phyloP scores from a whole-genome alignment of 2,329 filamentous ascomycete genomes.

The Talaromyces sp. region DNA sequence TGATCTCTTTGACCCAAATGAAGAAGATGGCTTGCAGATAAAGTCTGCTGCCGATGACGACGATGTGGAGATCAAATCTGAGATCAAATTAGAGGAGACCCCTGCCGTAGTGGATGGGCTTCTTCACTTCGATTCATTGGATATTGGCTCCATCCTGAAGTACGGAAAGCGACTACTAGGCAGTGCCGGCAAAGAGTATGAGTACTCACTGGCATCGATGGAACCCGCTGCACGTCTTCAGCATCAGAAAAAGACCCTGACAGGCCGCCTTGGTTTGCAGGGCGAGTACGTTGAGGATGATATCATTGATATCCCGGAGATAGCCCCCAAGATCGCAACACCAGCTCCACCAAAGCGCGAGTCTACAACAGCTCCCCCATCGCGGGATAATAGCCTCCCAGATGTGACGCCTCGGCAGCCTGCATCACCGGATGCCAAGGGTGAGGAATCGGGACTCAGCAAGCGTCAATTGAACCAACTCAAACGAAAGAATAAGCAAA shows the following conservation, averaged over 20 bases:
- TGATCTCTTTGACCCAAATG: conserved; percentile 83
- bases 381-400: conserved; percentile 48
- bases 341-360: conserved; percentile 51
- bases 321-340: conserved; percentile 50
- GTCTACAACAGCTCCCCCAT: conserved; percentile 48
- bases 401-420: conserved; percentile 44
- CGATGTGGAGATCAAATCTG: conserved; percentile 38
- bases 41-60: conserved; percentile 58
- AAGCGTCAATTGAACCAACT: conserved; percentile 92
- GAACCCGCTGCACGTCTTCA: conserved; percentile 79
- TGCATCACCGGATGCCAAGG: conserved; percentile 53
- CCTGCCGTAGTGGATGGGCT: conserved; percentile 52
- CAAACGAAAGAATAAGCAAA: conserved; percentile 90
- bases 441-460: conserved; percentile 75
- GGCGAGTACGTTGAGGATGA: conserved; percentile 86
- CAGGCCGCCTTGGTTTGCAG: conserved; percentile 77
- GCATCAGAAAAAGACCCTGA: conserved; percentile 87
- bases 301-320: conserved; percentile 67
- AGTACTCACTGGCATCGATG: conserved; percentile 79
- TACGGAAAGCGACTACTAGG: conserved; percentile 83
- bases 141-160: conserved; percentile 77
- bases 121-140: conserved; percentile 72
- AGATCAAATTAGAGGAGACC: conserved; percentile 43
- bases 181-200: conserved; percentile 77
- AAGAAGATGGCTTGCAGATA: conserved; percentile 60